Evolutionary conservation across 169 alveolate species (phyloP).

Genomic region (Eimeria acervulina): DNA sequence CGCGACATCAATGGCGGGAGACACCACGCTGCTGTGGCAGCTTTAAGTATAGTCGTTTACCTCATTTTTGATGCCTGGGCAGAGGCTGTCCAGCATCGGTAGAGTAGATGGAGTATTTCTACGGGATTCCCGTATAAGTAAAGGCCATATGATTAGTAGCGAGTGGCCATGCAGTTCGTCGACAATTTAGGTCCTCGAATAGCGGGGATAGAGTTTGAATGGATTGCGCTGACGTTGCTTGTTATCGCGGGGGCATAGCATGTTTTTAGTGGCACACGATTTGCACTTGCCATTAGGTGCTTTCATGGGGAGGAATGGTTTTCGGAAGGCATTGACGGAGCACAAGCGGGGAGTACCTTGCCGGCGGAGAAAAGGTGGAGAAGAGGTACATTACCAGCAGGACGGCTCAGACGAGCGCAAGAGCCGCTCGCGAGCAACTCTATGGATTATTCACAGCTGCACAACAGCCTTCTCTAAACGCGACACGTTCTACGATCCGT

Average conservation of each 20-base stretch:
- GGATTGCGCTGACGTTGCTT: too few relatives aligned
- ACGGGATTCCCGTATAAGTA: neutral
- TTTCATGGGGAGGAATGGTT: too few relatives aligned
- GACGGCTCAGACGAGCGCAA: neutral
- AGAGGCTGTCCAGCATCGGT: neutral
- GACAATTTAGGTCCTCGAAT: too few relatives aligned
- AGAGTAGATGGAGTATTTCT: neutral
- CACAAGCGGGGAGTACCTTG: too few relatives aligned
- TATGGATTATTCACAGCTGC: neutral
- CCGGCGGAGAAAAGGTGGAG: too few relatives aligned
- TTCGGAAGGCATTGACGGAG: too few relatives aligned
- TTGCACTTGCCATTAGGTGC: too few relatives aligned
- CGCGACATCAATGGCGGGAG: constrained; percentile 36
- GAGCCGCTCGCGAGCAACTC: neutral
- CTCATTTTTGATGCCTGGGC: neutral
- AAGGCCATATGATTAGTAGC: neutral
- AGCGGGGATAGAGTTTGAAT: too few relatives aligned
- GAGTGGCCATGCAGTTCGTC: neutral
- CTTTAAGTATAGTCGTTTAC: constrained; percentile 27
- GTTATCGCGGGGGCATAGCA: too few relatives aligned
- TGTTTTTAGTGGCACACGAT: too few relatives aligned
- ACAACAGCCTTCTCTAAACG: neutral
- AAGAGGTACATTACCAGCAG: too few relatives aligned
- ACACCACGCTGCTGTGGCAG: constrained; percentile 65
- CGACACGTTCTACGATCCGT: neutral